Base-by-base conservation (phyloP, 148 eudicot species). In the Silene latifolia region DNA sequence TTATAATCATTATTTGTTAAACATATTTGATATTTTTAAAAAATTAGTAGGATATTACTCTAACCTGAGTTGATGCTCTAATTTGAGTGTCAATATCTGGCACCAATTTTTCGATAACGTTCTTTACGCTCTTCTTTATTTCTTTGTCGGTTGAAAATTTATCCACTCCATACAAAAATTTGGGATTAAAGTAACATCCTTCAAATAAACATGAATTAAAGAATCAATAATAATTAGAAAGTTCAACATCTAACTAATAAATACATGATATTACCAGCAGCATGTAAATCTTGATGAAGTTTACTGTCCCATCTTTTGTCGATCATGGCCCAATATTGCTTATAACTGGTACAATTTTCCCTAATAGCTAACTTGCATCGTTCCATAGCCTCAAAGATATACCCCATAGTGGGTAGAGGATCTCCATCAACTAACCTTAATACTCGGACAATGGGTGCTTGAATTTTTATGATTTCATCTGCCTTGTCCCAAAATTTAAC, bases 341-440 rank as follows among this genome's bases (percentile, higher is more conserved):
- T 57, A 14, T 23, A 67, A 42, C 47, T 21, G 4, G 23, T 1
- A 21, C 56, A 15, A 27, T 39, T 23, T 1, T 42, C n/a, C 53
- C 18, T 61, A 18, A 76, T 35, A 5, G 44, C 58, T 20, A 67
- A 8, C 17, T 76, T 76, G 0, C 65, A 44, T 8, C 44, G 21
- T 2, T 39, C 78, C 65, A 67, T 75, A 7, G 63, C 72, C 64
- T 74, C 77, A 3, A 64, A 74, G 3, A 51, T 64, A 64, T 27
- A 27, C 2, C 29, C 29, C 29, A 27, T 74, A 1, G 77, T 74
- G 15, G 77, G 77, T 51, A 63, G 15, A 1, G 4, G 23, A 20
- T 65, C 77, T 32, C 77, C 77, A 51, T 74, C 71, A 27, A 65
- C 32, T 20, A 67, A 11, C 29, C 44, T 76, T 20, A 76, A 67